phyloP scores from a whole-genome alignment of 1,284 basidiomycete genomes.

The Ceratobasidium sp. region DNA sequence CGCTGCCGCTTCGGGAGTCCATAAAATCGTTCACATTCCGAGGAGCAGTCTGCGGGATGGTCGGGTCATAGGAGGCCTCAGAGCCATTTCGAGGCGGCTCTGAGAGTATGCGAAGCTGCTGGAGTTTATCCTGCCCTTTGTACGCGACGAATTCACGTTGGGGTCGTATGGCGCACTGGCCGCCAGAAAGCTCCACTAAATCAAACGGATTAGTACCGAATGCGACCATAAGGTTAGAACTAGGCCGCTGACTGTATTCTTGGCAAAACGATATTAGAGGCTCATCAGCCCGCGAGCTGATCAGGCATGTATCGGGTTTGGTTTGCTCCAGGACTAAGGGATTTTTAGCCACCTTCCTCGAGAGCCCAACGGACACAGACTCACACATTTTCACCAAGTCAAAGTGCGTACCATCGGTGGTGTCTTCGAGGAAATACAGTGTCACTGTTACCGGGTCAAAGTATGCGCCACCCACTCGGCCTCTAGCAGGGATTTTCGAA shows the following conservation, averaged over 20 bases:
- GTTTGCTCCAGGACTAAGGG: conserved; percentile 83
- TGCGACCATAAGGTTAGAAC: not conserved
- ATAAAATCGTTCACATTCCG: conserved; percentile 81
- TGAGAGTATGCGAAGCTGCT: conserved; percentile 74
- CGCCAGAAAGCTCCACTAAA: conserved; percentile 70
- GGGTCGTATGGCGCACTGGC: conserved; percentile 78
- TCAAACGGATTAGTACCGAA: not conserved
- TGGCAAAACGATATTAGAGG: conserved; percentile 78
- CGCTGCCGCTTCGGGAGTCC: conserved; percentile 63
- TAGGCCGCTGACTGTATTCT: conserved; percentile 67
- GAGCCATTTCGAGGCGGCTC: conserved; percentile 62
- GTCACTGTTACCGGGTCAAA: conserved; percentile 77
- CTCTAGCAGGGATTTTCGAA: conserved; percentile 60
- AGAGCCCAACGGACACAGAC: conserved; percentile 50
- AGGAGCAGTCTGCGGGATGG: conserved; percentile 57
- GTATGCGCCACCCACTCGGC: conserved; percentile 80
- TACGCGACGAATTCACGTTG: conserved; percentile 77
- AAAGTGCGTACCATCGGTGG: conserved; percentile 78
- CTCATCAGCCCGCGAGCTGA: conserved; percentile 83
- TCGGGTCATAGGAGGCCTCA: conserved; percentile 56
- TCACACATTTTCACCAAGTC: conserved; percentile 80
- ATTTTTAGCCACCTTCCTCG: not conserved
- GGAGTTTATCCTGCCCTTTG: conserved; percentile 74
- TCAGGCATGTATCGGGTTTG: conserved; percentile 75
- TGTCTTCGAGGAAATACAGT: conserved; percentile 86